Evolutionary conservation across 192 early-diverging fungal species (phyloP).

Genomic region (Cetraspora pellucida): DNA sequence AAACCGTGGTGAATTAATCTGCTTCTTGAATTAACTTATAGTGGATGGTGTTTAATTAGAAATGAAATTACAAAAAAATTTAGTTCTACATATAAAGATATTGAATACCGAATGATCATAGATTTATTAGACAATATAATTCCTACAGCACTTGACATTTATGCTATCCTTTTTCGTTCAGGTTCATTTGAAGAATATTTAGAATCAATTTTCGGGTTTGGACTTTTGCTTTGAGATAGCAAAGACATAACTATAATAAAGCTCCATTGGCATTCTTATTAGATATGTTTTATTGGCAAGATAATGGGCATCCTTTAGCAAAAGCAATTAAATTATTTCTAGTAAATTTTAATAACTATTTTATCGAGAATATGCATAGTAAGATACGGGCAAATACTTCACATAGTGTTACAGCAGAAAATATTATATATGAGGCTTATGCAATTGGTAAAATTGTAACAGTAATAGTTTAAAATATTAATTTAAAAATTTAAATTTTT

Average conservation of each 20-base stretch:
- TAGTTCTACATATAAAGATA: neutral
- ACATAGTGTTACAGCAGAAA: no score
- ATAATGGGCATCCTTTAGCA: neutral
- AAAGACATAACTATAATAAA: conserved; percentile 2
- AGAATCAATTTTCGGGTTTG: neutral
- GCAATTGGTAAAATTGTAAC: no score
- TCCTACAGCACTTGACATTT: neutral
- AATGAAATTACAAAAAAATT: neutral
- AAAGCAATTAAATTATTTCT: neutral
- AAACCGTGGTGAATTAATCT: neutral
- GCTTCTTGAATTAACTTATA: neutral
- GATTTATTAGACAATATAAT: neutral
- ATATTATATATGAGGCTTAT: no score
- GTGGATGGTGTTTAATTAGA: neutral
- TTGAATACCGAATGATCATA: neutral
- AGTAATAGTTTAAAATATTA: no score
- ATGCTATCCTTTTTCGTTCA: neutral
- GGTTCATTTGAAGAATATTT: neutral
- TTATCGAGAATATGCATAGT: neutral
- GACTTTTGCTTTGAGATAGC: neutral
- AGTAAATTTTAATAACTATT: conserved; percentile 5
- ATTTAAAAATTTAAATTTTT: no score
- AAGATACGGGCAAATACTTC: neutral
- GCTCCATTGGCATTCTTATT: neutral
- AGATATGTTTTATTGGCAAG: conserved; percentile 10